Evolutionary conservation across 2,329 filamentous ascomycete genomes (phyloP), one percentile per base, ranked within the genome.

Genomic region (Chrysoporthe deuterocubensis): DNA sequence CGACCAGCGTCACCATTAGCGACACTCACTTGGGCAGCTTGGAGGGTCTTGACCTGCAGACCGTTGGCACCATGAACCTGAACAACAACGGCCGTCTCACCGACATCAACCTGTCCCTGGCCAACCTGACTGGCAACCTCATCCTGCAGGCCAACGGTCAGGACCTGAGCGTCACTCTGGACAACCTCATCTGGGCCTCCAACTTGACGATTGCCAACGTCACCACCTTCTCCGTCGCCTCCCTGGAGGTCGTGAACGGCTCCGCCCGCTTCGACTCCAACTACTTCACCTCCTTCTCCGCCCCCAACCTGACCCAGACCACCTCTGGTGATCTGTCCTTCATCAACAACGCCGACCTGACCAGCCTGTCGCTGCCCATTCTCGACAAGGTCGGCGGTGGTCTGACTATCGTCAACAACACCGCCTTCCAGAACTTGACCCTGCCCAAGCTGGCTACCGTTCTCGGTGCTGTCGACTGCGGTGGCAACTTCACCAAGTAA

Each of bases 341-440:
- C 74, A 84, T 88, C 77, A 85, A 85, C 81, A 91, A 91, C 83
- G 78, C 80, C 54, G 77, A 83, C 69, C 81, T 91, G 62, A 78
- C 82, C 77, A 97, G 97, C 87, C 85, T 97, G 80, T 89, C 90
- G 69, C 87, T 97, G 81, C 90, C 91, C 60, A 59, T 77, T 32
- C 85, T 98, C 58, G 85, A 83, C 72, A 85, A 81, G 65, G 86
- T 97, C 75, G 88, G 87, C 73, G 94, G 93, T 82, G 93, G 91
- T 78, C 87, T 97, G 78, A 89, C 91, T 74, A 88, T 99, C 76
- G 90, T 92, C 81, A 97, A 97, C 88, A 97, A 98, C 90, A 92
- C 93, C 70, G 83, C 84, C 66, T 86, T 97, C 44, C 74, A 80
- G 67, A 78, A 82, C 69, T 84, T 97, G 67, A 80, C 86, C 44